These are phyloP conservation scores for Chlorella vulgaris DNA, from an alignment of 139 green algal genomes.

Conservation along the genomic window DNA sequence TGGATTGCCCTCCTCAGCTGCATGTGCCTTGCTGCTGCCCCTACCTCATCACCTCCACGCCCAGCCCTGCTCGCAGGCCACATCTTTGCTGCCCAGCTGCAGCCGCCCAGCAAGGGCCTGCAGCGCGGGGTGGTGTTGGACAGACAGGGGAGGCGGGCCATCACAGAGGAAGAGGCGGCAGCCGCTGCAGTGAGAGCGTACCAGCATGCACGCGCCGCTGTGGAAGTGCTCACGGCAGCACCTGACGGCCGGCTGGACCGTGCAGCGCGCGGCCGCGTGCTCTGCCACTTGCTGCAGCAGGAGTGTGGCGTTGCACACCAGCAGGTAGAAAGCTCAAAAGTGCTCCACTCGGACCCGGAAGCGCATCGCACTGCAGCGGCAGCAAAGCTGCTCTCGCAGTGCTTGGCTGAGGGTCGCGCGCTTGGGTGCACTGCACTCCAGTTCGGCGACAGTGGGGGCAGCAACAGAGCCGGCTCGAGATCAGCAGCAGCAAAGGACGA, in stretches of 20 bases:
- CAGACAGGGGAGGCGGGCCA: not conserved
- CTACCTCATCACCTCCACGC: not conserved
- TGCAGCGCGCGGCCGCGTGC: not conserved
- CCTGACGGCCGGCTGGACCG: not conserved
- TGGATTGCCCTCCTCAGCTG: too few relatives aligned
- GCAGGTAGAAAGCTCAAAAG: too few relatives aligned
- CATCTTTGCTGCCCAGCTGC: conserved; percentile 32
- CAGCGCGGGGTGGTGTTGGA: not conserved
- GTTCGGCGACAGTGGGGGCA: too few relatives aligned
- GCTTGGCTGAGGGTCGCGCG: not conserved
- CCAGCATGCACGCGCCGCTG: not conserved
- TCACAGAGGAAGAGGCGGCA: not conserved
- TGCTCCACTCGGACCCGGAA: too few relatives aligned
- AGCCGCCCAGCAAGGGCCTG: not conserved
- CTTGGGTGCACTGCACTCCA: not conserved
- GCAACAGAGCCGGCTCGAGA: not conserved
- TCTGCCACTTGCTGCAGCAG: conserved; percentile 19
- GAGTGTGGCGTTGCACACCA: not conserved
- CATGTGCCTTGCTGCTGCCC: not conserved
- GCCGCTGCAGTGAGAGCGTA: conserved; percentile 3
- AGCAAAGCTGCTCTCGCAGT: too few relatives aligned
- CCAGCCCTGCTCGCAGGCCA: not conserved
- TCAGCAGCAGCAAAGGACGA: not conserved
- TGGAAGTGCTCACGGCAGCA: not conserved
- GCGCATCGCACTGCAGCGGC: too few relatives aligned